Base-by-base conservation (phyloP, 371 early-diverging fungal species). In the Lichtheimia ramosa region DNA sequence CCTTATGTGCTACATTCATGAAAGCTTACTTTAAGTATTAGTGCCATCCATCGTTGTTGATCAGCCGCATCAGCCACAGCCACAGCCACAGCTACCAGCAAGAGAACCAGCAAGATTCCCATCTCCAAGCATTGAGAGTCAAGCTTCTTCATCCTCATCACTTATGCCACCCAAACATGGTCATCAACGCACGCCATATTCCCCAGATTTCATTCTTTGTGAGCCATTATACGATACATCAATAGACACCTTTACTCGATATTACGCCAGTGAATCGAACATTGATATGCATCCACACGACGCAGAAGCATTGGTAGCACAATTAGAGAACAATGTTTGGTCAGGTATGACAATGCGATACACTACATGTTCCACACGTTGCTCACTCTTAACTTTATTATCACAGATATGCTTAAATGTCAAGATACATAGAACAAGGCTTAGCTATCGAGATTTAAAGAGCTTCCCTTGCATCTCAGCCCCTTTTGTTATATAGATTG, bases 41-140 rank as follows among this genome's bases (percentile, higher is more conserved):
- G 69, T 62, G 15, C 66, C 69, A 5, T 56, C 51, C 13, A 65
- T 65, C 41, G 56, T 69, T 6, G 65, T 65, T 10, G 62, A 64
- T 8, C 64, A 57, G 41, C 58, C 69, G 10, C 61, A 25, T 0
- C 51, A 8, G 18, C 27, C 18, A 18, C 56, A 16, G 18, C 52
- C 51, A 34, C 49, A 21, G 8, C 51, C 18, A 46, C 46, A 20
- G 2, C 10, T 34, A 34, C 34, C 34, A 1, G 34, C 34, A 34
- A 34, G 62, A n/a, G 18, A 23, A 5, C 62, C 62, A 15, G 34
- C 62, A 10, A 39, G 62, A 0, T 12, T n/a, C 2, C 62, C 62
- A 5, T 61, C 62, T 16, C 62, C 52, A n/a, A 34, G 34, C 34
- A 34, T 34, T 34, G 34, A 34, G 10, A 34, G 34, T 10, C 34